phyloP scores from a whole-genome alignment of 108 stramenopile genomes.

The Chaetoceros muelleri region DNA sequence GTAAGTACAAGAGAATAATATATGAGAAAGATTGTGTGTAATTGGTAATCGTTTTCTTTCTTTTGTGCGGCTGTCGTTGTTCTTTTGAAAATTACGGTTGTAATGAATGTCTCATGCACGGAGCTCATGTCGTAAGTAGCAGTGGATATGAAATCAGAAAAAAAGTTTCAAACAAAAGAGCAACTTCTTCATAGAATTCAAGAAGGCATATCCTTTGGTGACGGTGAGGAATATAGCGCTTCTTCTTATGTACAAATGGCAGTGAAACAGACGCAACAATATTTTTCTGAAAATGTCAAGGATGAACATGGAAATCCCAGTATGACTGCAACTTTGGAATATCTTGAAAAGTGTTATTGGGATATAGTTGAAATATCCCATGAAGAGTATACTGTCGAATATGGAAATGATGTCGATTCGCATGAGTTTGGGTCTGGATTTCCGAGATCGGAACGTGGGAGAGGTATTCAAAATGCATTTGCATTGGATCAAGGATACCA shows the following conservation, averaged over 20 bases:
- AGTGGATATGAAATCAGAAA: slow-evolving; percentile 45
- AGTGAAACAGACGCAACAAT: slow-evolving; percentile 12
- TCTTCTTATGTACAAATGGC: slow-evolving; percentile 58
- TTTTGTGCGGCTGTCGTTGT: not conserved
- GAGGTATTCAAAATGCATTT: slow-evolving; percentile 41
- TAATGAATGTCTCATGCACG: not conserved
- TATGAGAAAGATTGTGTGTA: not conserved
- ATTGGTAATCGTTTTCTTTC: not conserved
- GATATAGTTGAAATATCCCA: slow-evolving; percentile 76
- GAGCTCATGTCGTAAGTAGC: slow-evolving; percentile 26
- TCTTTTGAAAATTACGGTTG: too few relatives aligned
- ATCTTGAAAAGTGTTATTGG: slow-evolving; percentile 94
- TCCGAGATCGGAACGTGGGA: slow-evolving; percentile 66
- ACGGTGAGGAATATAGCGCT: slow-evolving; percentile 83
- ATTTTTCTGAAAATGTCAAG: not conserved
- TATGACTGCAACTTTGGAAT: slow-evolving; percentile 33
- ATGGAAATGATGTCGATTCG: slow-evolving; percentile 94
- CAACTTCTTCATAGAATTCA: slow-evolving; percentile 76
- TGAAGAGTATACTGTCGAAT: slow-evolving; percentile 77
- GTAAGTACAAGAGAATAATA: slow-evolving; percentile 19
- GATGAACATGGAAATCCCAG: slow-evolving; percentile 9
- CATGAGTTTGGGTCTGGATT: slow-evolving; percentile 84
- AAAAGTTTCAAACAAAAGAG: slow-evolving; percentile 69
- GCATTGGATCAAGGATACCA: too few relatives aligned
- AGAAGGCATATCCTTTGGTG: slow-evolving; percentile 88